phyloP scores from a whole-genome alignment of 1,284 basidiomycete species.

The Ganoderma leucocontextum region DNA sequence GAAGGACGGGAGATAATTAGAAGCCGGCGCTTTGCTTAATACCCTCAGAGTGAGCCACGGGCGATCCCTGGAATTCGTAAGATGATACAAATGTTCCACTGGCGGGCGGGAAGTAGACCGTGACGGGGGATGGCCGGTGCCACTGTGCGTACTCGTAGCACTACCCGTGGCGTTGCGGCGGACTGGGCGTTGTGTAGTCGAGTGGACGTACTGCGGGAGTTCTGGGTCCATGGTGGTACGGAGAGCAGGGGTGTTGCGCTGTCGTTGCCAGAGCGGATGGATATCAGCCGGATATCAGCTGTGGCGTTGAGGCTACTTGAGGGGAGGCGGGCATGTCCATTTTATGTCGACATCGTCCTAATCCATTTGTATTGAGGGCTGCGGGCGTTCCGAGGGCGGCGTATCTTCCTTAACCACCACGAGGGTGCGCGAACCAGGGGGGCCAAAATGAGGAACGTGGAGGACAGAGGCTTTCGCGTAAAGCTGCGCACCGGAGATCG shows the following conservation, averaged over 20 bases:
- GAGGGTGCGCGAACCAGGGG: conserved; percentile 8
- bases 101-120: conserved; percentile 5
- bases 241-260: not conserved
- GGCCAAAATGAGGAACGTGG: conserved; percentile 7
- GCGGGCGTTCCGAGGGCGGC: conserved; percentile 14
- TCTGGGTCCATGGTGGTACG: conserved; percentile 21
- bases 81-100: conserved; percentile 26
- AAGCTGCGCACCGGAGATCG: conserved; percentile 1
- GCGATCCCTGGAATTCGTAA: conserved; percentile 18
- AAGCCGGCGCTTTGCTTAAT: conserved; percentile 29
- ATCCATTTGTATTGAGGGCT: conserved; percentile 15
- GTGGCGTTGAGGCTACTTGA: conserved; percentile 20
- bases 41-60: conserved; percentile 35
- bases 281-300: conserved; percentile 10
- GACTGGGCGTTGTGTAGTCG: conserved; percentile 10
- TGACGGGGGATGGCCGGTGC: not conserved
- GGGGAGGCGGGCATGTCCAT: not conserved
- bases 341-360: not conserved
- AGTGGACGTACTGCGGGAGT: conserved; percentile 22
- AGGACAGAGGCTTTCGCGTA: not conserved
- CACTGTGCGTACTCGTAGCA: conserved; percentile 1
- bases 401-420: conserved; percentile 26
- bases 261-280: conserved; percentile 1
- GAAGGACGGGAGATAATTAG: conserved; percentile 47
- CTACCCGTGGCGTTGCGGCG: not conserved